Base-by-base conservation (phyloP, 2,329 filamentous ascomycete species). In the Aspergillus sp. region DNA sequence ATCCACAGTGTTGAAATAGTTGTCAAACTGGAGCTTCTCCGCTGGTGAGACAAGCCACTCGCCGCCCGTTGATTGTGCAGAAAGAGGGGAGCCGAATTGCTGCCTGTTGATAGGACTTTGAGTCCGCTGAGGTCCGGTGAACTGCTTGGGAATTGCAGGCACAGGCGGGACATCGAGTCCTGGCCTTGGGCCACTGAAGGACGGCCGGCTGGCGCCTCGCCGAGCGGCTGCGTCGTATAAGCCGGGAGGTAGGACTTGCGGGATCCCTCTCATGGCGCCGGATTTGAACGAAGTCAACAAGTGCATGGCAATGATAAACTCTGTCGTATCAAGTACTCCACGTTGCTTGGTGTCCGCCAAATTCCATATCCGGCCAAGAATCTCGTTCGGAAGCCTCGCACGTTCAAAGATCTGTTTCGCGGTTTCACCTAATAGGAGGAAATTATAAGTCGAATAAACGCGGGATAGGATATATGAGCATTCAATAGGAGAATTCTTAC, bases 301-400 rank as follows among this genome's bases (percentile, higher is more conserved):
- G 74, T 99, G 95, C 95, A 99, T 99, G 46, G 95, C 95, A 69
- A 99, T 96, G 70, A 96, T 90, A 73, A 99, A 99, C 68, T 98
- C 95, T 14, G 92, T 93, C 66, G 88, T 83, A 57, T 93, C 90
- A 37, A 99, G 82, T 33, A 89, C 87, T 51, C 95, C 95, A 53
- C 93, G 87, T 76, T 96, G 92, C 75, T 97, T 93, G 0, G 91
- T 95, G 73, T 99, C 95, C 21, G 93, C 90, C 60, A 99, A 83
- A 67, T 90, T 92, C 95, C 95, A 99, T 78, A 99, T 97, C 65
- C 90, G 87, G n/a, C 93, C 93, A 33, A 99, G 82, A 11, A 90
- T 84, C 66, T 98, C 92, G 72, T 96, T 97, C 5, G 93, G 90
- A 62, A 99, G 79, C 55, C 90, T 87, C 1, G 93, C 93, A 72